Conservation (phyloP, 805 yeast species). For the Babjeviella inositovora region DNA sequence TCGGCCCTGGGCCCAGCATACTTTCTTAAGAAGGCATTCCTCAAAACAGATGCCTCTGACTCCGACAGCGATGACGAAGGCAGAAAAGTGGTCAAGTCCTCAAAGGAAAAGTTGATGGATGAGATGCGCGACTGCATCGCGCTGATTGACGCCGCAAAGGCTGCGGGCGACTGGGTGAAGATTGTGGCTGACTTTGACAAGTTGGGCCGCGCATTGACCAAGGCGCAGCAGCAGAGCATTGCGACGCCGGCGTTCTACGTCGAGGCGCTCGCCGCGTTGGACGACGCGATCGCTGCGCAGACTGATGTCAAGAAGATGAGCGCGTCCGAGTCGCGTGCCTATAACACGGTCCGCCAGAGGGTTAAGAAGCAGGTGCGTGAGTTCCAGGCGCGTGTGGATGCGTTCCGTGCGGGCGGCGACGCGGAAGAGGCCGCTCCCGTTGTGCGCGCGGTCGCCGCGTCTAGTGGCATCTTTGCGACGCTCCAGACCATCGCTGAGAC, state of each 20-base stretch:
- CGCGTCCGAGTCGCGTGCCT: constrained; percentile 72
- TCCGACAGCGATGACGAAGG: constrained; percentile 48
- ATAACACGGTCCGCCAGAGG: constrained; percentile 79
- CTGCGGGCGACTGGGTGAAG: constrained; percentile 65
- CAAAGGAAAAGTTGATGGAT: constrained; percentile 82
- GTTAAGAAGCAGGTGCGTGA: constrained; percentile 69
- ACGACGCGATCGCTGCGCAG: constrained; percentile 42
- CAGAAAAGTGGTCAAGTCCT: constrained; percentile 79
- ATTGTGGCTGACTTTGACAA: constrained; percentile 69
- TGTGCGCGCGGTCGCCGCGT: constrained; percentile 9
- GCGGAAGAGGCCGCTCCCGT: constrained; percentile 18
- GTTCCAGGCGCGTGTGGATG: constrained; percentile 37
- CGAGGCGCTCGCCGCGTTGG: constrained; percentile 54
- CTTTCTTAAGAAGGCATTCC: constrained; percentile 32
- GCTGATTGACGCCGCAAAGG: constrained; percentile 51
- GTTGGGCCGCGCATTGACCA: constrained; percentile 46
- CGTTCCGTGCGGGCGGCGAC: constrained; percentile 33
- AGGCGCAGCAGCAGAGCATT: constrained; percentile 62
- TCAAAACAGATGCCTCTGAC: too few relatives aligned
- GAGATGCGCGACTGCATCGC: constrained; percentile 61
- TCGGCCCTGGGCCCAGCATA: constrained; percentile 29
- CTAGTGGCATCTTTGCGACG: constrained; percentile 48
- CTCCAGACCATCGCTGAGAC: constrained; percentile 67
- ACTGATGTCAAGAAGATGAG: constrained; percentile 54
- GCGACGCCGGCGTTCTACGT: constrained; percentile 61